Evolutionary conservation across 2,329 filamentous ascomycete genomes (phyloP).

Genomic region (Tolypocladium sp.): DNA sequence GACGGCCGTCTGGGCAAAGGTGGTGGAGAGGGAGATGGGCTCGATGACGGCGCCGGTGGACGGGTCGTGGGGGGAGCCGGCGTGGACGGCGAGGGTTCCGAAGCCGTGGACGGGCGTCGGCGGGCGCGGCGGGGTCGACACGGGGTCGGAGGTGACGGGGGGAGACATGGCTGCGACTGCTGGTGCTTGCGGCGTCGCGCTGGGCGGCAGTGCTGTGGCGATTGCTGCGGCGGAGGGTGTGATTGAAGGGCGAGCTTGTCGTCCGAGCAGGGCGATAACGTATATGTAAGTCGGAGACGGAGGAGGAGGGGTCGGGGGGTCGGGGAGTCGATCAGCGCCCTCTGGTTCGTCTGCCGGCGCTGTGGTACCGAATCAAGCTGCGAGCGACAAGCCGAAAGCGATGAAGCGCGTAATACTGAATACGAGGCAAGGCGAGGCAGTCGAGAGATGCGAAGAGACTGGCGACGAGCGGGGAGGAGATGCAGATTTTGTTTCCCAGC

Average conservation of each 20-base stretch:
- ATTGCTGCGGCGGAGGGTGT: too few relatives aligned
- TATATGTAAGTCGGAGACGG: not conserved
- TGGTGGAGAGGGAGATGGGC: constrained; percentile 91
- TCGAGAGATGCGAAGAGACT: not conserved
- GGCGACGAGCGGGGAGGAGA: not conserved
- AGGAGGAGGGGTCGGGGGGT: not conserved
- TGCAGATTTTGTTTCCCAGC: not conserved
- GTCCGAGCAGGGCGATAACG: not conserved
- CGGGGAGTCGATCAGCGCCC: not conserved
- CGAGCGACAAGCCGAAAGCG: not conserved
- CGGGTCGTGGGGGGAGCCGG: constrained; percentile 83
- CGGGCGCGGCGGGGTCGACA: constrained; percentile 65
- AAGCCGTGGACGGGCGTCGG: constrained; percentile 69
- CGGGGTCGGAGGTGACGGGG: constrained; percentile 34
- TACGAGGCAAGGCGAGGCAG: too few relatives aligned
- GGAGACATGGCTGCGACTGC: constrained; percentile 14
- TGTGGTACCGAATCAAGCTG: not conserved
- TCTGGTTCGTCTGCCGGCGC: not conserved
- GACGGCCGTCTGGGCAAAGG: constrained; percentile 84
- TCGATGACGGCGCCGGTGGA: constrained; percentile 92
- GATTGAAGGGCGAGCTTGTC: not conserved
- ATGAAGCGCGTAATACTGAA: too few relatives aligned
- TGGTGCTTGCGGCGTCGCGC: not conserved
- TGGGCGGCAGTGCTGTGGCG: too few relatives aligned
- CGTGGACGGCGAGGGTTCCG: constrained; percentile 90